Evolutionary conservation across 306 rosid species (phyloP), one percentile per base, ranked within the genome.

Genomic region (Inga laurina): DNA sequence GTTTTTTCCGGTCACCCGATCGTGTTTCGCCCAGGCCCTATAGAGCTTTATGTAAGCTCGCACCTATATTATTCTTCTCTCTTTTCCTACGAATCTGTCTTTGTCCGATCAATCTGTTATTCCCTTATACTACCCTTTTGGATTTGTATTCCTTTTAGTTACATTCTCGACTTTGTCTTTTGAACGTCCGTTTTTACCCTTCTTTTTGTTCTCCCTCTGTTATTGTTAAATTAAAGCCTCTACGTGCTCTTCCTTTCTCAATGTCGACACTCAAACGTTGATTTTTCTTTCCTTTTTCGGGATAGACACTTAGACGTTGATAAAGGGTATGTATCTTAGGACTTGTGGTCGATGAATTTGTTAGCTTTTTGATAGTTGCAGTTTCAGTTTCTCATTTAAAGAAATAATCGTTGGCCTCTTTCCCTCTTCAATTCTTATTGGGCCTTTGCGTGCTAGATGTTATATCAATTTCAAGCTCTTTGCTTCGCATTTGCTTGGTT

Each of bases 1-100:
- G 86, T 89, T 64, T 85, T 91, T 87, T 3, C 70, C 76, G 94
- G 85, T 83, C 86, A 79, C 90, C 89, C 92, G 79, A 74, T 88
- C 87, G 81, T 85, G 91, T 78, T 67, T 37, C 79, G 74, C 65
- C 21, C 16, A 45, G 51, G 21, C n/a, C 59, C 41, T 27, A 52
- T 45, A 77, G 75, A 82, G 82, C 90, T 89, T 86, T 86, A 71
- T 79, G 86, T 84, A 89, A 90, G 88, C 90, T 91, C 78, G 74
- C 91, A 68, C 88, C 24, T 81, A 57, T 83, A 72, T 59, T 57
- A 56, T 70, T 43, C 82, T 78, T 75, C 77, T 79, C 85, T 79
- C 84, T 72, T 34, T 72, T 27, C 59, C 37, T 45, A 34, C 73
- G 85, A 86, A 86, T 89, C 87, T 78, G 86, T 72, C 85, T 7